These are phyloP conservation scores for Yamadazyma mexicana DNA, from an alignment of 1,139 yeast genomes.

Conservation along the genomic window DNA sequence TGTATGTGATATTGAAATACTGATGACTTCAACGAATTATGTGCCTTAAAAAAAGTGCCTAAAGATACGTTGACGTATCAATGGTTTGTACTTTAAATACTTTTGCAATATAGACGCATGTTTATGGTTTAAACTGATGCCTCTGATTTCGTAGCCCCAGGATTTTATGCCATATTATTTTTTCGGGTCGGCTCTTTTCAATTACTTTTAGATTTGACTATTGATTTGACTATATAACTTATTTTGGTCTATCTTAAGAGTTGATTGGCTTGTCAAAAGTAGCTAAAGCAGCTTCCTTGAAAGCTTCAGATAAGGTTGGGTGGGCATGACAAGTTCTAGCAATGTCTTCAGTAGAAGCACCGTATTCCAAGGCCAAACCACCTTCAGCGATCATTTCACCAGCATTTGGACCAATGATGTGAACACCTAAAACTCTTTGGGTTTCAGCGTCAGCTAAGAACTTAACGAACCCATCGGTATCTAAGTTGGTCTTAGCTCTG, in stretches of 20 bases:
- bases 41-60: too few relatives aligned
- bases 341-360: slow-evolving; percentile 97
- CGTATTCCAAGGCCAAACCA: slow-evolving; percentile 96
- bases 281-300: slow-evolving; percentile 96
- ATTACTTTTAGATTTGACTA: neutral
- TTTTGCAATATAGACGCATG: neutral
- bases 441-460: slow-evolving; percentile 95
- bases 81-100: too few relatives aligned
- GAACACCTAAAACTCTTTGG: slow-evolving; percentile 94
- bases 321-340: slow-evolving; percentile 99
- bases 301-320: slow-evolving; percentile 97
- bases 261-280: slow-evolving; percentile 89
- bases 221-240: slow-evolving; percentile 4
- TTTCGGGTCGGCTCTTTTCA: too few relatives aligned
- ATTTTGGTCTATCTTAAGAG: slow-evolving; percentile 45
- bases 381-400: slow-evolving; percentile 99
- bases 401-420: slow-evolving; percentile 96
- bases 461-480: slow-evolving; percentile 97
- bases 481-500: slow-evolving; percentile 97
- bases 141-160: too few relatives aligned
- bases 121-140: too few relatives aligned
- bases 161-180: too few relatives aligned
- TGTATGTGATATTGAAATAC: slow-evolving; percentile 51
- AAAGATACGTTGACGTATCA: neutral
- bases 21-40: too few relatives aligned